Evolutionary conservation across 2,329 filamentous ascomycete genomes (phyloP).

Genomic region (Myotisia sp.): DNA sequence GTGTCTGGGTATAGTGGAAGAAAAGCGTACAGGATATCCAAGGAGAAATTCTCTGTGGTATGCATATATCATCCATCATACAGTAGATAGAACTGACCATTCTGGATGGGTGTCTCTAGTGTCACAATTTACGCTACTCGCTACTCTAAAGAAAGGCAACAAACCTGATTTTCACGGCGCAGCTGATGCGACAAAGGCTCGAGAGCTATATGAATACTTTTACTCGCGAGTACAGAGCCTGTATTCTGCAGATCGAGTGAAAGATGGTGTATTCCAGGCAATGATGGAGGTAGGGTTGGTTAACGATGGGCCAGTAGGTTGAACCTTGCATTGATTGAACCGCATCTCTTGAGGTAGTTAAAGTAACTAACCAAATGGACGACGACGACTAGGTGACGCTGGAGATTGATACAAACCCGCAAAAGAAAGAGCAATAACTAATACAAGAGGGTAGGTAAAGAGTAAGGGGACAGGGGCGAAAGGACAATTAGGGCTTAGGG

Average conservation of each 20-base stretch:
- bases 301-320: slow-evolving; percentile 54
- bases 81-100: background rate
- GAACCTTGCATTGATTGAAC: too few species aligned
- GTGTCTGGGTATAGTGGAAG: slow-evolving; percentile 64
- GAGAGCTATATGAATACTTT: slow-evolving; percentile 70
- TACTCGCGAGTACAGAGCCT: slow-evolving; percentile 57
- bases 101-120: slow-evolving; percentile 47
- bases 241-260: slow-evolving; percentile 62
- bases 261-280: slow-evolving; percentile 92
- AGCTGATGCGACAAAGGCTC: slow-evolving; percentile 62
- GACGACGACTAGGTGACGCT: slow-evolving; percentile 26
- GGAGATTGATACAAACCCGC: slow-evolving; percentile 33
- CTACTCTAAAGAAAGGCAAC: slow-evolving; percentile 84
- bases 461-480: too few species aligned
- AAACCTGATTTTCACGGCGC: slow-evolving; percentile 93
- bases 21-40: slow-evolving; percentile 71
- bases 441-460: background rate
- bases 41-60: slow-evolving; percentile 91
- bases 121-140: slow-evolving; percentile 90
- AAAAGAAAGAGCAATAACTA: slow-evolving; percentile 7
- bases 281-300: slow-evolving; percentile 96
- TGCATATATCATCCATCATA: slow-evolving; percentile 16
- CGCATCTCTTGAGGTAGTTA: too few species aligned
- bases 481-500: slow-evolving; percentile 10
- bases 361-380: too few species aligned